These are phyloP conservation scores for Rhinocladiella mackenziei DNA, from an alignment of 2,329 filamentous ascomycete species.

Conservation along the genomic window DNA sequence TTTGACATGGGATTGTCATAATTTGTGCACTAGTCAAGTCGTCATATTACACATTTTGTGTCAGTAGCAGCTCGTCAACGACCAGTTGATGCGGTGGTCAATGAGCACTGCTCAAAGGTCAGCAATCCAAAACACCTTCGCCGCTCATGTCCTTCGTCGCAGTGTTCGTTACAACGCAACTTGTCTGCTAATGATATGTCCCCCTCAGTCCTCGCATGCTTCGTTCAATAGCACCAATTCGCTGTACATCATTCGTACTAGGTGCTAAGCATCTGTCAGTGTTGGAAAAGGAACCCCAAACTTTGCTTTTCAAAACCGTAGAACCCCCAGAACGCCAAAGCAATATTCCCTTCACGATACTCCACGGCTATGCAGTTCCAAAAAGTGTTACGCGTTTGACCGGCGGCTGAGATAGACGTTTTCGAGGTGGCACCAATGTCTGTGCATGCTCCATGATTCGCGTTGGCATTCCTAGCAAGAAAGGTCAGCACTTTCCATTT, in stretches of 20 bases:
- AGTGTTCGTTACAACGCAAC: slow-evolving; percentile 3
- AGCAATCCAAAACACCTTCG: slow-evolving; percentile 23
- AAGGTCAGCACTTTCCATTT: slow-evolving; percentile 5
- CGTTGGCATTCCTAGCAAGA: slow-evolving; percentile 72
- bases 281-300: neutral
- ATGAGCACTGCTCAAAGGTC: slow-evolving; percentile 6
- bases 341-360: slow-evolving; percentile 18
- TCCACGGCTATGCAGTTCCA: slow-evolving; percentile 27
- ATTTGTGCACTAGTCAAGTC: slow-evolving; percentile 22
- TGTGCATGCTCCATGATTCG: slow-evolving; percentile 95
- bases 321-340: slow-evolving; percentile 11
- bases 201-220: slow-evolving; percentile 5
- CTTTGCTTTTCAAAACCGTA: neutral
- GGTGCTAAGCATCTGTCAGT: slow-evolving; percentile 4
- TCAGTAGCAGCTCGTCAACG: slow-evolving; percentile 18
- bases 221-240: slow-evolving; percentile 17
- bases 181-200: slow-evolving; percentile 13
- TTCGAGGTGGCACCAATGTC: slow-evolving; percentile 74
- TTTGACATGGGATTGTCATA: slow-evolving; percentile 16
- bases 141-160: slow-evolving; percentile 9
- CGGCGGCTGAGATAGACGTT: slow-evolving; percentile 23
- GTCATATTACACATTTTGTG: slow-evolving; percentile 23
- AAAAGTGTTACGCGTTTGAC: slow-evolving; percentile 8
- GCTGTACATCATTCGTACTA: slow-evolving; percentile 21
- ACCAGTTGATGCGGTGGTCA: slow-evolving; percentile 4